These are phyloP conservation scores for Orbilia quercus DNA, from an alignment of 2,329 filamentous ascomycete species.

Conservation along the genomic window DNA sequence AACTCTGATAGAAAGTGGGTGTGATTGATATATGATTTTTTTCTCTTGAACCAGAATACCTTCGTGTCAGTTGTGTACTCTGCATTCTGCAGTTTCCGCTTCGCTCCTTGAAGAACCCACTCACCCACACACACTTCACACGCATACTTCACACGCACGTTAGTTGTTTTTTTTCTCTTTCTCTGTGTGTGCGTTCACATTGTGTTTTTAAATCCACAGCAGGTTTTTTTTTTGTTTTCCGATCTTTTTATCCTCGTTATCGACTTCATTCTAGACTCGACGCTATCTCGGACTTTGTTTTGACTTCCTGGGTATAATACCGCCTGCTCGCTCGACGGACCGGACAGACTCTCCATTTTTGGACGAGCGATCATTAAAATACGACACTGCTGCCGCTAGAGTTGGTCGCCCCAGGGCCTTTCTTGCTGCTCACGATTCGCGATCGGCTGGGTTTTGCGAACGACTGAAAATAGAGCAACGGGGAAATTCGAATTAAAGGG, in stretches of 20 bases:
- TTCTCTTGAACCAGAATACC: conserved; percentile 37
- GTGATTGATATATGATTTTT: conserved; percentile 17
- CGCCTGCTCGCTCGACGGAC: conserved; percentile 7
- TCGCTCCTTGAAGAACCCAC: conserved; percentile 40
- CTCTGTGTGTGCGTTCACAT: no score
- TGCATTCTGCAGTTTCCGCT: conserved; percentile 44
- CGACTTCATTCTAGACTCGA: conserved; percentile 17
- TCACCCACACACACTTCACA: conserved; percentile 1
- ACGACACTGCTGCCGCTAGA: conserved; percentile 30
- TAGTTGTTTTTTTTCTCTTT: background rate
- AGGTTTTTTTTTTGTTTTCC: conserved; percentile 9
- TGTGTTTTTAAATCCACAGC: conserved; percentile 12
- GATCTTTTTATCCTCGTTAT: conserved; percentile 28
- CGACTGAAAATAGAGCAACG: no score
- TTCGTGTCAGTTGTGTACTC: conserved; percentile 49
- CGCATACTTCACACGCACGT: background rate
- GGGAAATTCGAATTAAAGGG: no score
- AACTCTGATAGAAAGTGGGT: conserved; percentile 36
- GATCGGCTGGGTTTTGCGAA: no score
- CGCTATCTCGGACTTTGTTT: conserved; percentile 12
- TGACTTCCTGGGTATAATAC: conserved; percentile 12
- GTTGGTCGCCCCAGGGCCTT: conserved; percentile 22
- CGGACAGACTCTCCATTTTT: conserved; percentile 27
- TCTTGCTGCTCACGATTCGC: no score
- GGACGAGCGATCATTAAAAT: conserved; percentile 15